Evolutionary conservation across 257 asterid genomes (phyloP), one percentile per base, ranked within the genome.

Genomic region (Solanum virginianum): DNA sequence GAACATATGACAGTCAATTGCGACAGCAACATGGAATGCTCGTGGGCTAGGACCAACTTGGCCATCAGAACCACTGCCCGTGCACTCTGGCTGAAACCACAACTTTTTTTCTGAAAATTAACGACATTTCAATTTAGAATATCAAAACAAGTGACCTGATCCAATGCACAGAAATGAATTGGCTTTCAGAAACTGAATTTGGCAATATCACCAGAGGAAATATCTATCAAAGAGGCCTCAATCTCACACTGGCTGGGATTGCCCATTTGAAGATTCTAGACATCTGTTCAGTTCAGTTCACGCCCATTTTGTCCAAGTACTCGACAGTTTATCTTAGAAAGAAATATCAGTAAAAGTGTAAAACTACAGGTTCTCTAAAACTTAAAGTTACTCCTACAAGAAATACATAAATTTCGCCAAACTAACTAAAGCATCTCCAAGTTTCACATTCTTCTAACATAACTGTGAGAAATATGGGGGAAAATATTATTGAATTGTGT

Each of bases 1-100:
- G 93, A 97, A 97, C 96, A 97, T 90, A 92, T 95, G 94, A 89
- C 97, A 97, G 89, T 97, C 98, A 84, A 95, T 95, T 26, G 97
- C 87, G 86, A 97, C 95, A 83, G 97, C 94, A 87, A 93, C 87
- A 84, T 97, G 99, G 87, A 97, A 97, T 86, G 99, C 97, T 83
- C 98, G 95, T 24, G 98, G 93, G 71, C 94, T 85, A 20, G 99
- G 98, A 82, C 97, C 94, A 85, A 90, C 91, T 84, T 91, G 92
- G 83, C 94, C 98, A 87, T 95, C 97, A 43, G 98, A 91, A 85
- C 89, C 94, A 85, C 89, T 89, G 88, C 98, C 99, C 0, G 93
- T 90, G 93, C 98, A 95, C 85, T 92, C 94, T 22, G 98, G 98
- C 90, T 92, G 95, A 91, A 89, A 94, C 99, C 99, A 97, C 85